Percentiles rank a stretch among this genome's conserved stretches.
These are phyloP conservation scores for Setaria italica DNA, from an alignment of 202 grass and related monocot species.

Conservation along the genomic window DNA sequence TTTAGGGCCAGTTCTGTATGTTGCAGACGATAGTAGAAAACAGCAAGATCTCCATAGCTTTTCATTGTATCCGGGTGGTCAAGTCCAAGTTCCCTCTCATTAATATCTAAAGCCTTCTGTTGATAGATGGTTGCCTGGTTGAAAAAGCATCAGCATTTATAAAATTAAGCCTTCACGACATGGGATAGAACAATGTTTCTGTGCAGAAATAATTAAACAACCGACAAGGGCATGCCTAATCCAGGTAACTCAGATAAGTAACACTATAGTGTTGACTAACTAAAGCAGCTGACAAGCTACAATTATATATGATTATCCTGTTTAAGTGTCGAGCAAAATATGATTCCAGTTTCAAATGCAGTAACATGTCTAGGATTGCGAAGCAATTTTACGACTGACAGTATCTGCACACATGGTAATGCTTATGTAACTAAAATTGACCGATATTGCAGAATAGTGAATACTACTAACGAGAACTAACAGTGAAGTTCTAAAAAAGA, in stretches of 20 bases:
- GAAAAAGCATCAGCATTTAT: constrained; percentile 46
- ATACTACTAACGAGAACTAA: constrained; percentile 20
- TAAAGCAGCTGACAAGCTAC: constrained; percentile 43
- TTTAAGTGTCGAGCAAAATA: constrained; percentile 27
- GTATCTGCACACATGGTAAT: constrained; percentile 23
- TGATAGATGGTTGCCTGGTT: constrained; percentile 98
- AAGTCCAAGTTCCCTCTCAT: constrained; percentile 98
- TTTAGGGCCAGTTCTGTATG: constrained; percentile 97
- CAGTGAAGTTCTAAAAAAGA: constrained; percentile 36
- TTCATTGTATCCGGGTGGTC: constrained; percentile 99
- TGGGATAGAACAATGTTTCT: constrained; percentile 4
- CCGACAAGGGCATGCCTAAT: constrained; percentile 3
- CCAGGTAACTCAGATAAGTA: constrained; percentile 12
- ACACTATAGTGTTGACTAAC: constrained; percentile 17
- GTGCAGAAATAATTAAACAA: constrained; percentile 33
- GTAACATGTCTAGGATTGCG: constrained; percentile 1
- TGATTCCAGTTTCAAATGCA: constrained; percentile 6
- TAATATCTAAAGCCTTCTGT: constrained; percentile 98
- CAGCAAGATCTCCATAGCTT: constrained; percentile 99
- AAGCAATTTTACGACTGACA: constrained; percentile 40
- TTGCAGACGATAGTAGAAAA: constrained; percentile 99
- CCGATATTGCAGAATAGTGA: constrained; percentile 19
- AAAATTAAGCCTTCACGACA: constrained; percentile 33
- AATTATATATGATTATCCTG: constrained; percentile 33
- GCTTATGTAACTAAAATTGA: constrained; percentile 16